Percentiles rank a stretch among this genome's conserved stretches.
These are phyloP conservation scores for Cornus suecica DNA, from an alignment of 148 eudicot species.

Conservation along the genomic window DNA sequence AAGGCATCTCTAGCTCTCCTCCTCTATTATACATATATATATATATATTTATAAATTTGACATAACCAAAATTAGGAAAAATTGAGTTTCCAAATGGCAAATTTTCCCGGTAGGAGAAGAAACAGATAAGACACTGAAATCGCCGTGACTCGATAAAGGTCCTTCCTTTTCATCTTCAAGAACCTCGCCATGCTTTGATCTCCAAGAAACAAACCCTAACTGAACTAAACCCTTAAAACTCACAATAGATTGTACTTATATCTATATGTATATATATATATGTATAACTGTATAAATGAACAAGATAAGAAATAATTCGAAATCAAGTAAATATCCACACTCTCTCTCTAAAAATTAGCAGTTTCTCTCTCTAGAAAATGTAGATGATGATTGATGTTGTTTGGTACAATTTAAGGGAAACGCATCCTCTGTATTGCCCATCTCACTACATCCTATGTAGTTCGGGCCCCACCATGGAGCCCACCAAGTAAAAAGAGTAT, in stretches of 20 bases:
- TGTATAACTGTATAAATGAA: not conserved
- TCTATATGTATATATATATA: not conserved
- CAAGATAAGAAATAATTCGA: not conserved
- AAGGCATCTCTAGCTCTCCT: constrained; percentile 39
- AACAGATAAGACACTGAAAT: constrained; percentile 76
- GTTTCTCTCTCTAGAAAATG: not conserved
- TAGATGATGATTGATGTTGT: not conserved
- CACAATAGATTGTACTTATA: no score
- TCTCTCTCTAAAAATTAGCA: not conserved
- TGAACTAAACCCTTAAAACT: not conserved
- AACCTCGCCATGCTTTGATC: constrained; percentile 32
- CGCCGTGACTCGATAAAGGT: constrained; percentile 50
- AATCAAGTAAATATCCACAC: not conserved
- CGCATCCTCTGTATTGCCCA: no score
- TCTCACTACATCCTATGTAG: no score
- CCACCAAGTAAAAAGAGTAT: no score
- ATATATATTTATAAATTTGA: no score
- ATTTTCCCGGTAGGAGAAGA: constrained; percentile 79
- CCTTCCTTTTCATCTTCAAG: constrained; percentile 66
- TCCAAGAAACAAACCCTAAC: not conserved
- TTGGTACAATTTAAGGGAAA: no score
- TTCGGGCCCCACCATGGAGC: no score
- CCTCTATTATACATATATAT: constrained; percentile 41
- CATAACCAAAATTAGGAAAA: not conserved
- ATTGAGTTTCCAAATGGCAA: constrained; percentile 58